Percentiles rank a stretch among this genome's conserved stretches.
Conservation (phyloP, 2,329 filamentous ascomycete species). For the Aspergillus brunneoviolaceus region DNA sequence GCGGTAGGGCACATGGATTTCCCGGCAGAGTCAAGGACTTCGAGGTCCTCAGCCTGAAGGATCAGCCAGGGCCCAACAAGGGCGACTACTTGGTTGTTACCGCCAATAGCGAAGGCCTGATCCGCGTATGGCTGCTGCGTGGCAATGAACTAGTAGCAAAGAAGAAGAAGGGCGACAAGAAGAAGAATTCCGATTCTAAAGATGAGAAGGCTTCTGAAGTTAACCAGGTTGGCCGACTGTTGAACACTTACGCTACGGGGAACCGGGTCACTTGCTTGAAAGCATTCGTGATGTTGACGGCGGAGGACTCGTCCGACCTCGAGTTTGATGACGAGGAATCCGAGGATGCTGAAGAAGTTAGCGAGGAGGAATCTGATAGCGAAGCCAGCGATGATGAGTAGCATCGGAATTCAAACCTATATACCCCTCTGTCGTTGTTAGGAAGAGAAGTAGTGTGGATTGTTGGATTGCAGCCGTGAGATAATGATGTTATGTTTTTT, state of each 20-base stretch:
- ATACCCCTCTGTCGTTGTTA: slow-evolving; percentile 23
- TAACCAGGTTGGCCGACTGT: slow-evolving; percentile 60
- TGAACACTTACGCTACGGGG: slow-evolving; percentile 79
- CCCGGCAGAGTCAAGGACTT: slow-evolving; percentile 85
- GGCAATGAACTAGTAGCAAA: slow-evolving; percentile 28
- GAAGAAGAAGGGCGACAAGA: slow-evolving; percentile 20
- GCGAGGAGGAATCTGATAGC: slow-evolving; percentile 21
- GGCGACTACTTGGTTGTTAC: slow-evolving; percentile 62
- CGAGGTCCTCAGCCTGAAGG: slow-evolving; percentile 56
- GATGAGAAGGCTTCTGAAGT: slow-evolving; percentile 12
- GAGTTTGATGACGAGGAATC: slow-evolving; percentile 36
- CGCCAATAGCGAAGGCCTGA: slow-evolving; percentile 78
- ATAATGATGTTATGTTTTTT: slow-evolving; percentile 1
- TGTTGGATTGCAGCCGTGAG: slow-evolving; percentile 5
- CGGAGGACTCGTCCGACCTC: slow-evolving; percentile 53
- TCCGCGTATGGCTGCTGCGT: slow-evolving; percentile 72
- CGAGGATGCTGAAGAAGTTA: slow-evolving; percentile 28
- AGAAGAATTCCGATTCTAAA: slow-evolving; percentile 20
- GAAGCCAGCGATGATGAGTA: slow-evolving; percentile 32
- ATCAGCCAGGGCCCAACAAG: slow-evolving; percentile 32
- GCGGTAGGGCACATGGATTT: slow-evolving; percentile 68
- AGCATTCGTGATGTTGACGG: slow-evolving; percentile 79
- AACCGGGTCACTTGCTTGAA: slow-evolving; percentile 87
- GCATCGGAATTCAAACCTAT: slow-evolving; percentile 15
- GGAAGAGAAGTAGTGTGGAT: neutral